Evolutionary conservation across 768 basidiomycete genomes (phyloP).

Genomic region (Lactarius sanguifluus): DNA sequence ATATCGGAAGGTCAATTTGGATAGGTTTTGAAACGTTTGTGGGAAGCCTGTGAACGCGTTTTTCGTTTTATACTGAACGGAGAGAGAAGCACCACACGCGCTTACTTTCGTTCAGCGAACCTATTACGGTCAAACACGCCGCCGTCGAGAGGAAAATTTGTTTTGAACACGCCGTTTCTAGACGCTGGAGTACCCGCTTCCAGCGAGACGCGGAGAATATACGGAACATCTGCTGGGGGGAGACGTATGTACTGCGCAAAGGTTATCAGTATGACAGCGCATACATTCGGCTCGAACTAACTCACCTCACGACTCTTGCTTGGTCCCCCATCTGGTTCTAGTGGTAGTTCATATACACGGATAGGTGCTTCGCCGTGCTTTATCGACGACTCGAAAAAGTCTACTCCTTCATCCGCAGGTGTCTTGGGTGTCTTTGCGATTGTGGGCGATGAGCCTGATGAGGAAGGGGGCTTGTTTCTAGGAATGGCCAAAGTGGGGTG

Average conservation of each 20-base stretch:
- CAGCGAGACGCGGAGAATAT: slow-evolving; percentile 86
- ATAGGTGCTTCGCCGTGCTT: slow-evolving; percentile 60
- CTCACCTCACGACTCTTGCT: slow-evolving; percentile 79
- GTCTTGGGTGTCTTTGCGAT: slow-evolving; percentile 66
- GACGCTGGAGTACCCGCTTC: slow-evolving; percentile 91
- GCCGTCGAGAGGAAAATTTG: slow-evolving; percentile 95
- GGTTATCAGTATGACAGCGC: slow-evolving; percentile 13
- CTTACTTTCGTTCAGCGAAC: slow-evolving; percentile 76
- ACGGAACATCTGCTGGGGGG: slow-evolving; percentile 86
- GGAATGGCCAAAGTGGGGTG: slow-evolving; percentile 27
- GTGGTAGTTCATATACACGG: slow-evolving; percentile 78
- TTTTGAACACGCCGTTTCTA: slow-evolving; percentile 89
- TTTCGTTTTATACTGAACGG: slow-evolving; percentile 5
- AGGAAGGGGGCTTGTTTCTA: slow-evolving; percentile 9
- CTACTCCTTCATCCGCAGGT: slow-evolving; percentile 89
- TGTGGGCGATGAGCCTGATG: slow-evolving; percentile 27
- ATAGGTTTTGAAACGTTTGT: slow-evolving; percentile 88
- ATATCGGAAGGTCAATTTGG: slow-evolving; percentile 92
- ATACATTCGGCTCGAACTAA: slow-evolving; percentile 23
- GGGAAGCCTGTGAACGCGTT: slow-evolving; percentile 58
- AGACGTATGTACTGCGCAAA: slow-evolving; percentile 83
- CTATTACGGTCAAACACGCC: slow-evolving; percentile 75
- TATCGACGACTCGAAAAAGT: slow-evolving; percentile 70
- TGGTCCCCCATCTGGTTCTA: slow-evolving; percentile 92
- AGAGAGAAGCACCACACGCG: slow-evolving; percentile 24